Percentiles rank a stretch among this genome's conserved stretches.
Evolutionary conservation across 2,329 filamentous ascomycete species (phyloP).

Genomic region (Apiospora marii): DNA sequence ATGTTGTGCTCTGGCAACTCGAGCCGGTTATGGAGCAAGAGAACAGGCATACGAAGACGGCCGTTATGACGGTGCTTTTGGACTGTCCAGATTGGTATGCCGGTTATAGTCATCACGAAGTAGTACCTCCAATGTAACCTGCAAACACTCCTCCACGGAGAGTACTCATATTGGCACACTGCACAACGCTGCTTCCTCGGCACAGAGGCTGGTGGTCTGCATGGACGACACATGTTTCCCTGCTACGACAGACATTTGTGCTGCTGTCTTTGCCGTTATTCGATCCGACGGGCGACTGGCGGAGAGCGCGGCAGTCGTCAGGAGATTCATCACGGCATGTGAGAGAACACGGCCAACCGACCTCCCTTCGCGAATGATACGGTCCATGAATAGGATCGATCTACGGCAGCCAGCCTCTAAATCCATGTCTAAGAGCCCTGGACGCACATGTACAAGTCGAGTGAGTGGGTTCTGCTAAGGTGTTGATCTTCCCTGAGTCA

Average conservation of each 20-base stretch:
- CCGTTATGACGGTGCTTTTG: not conserved
- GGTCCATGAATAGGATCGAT: not conserved
- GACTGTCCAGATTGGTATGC: not conserved
- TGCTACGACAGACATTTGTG: slow-evolving; percentile 9
- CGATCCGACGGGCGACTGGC: not conserved
- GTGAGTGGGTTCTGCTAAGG: not conserved
- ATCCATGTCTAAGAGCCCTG: not conserved
- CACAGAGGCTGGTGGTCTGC: not conserved
- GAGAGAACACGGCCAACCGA: not conserved
- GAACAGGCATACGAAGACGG: not conserved
- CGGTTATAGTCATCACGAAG: not conserved
- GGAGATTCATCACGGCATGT: not conserved
- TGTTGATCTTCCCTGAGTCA: slow-evolving; percentile 4
- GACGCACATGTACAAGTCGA: not conserved
- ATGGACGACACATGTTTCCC: slow-evolving; percentile 18
- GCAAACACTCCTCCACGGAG: not conserved
- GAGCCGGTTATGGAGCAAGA: not conserved
- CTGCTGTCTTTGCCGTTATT: not conserved
- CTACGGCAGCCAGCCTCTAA: not conserved
- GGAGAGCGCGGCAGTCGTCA: not conserved
- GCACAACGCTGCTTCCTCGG: not conserved
- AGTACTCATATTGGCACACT: not conserved
- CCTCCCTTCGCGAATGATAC: not conserved
- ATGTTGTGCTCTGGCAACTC: not conserved
- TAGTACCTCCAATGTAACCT: not conserved